A percentile compares a stretch with the other conserved stretches of the same genome.
These are phyloP conservation scores for Euphorbia tirucalli DNA, from an alignment of 345 rosid genomes.

Conservation along the genomic window DNA sequence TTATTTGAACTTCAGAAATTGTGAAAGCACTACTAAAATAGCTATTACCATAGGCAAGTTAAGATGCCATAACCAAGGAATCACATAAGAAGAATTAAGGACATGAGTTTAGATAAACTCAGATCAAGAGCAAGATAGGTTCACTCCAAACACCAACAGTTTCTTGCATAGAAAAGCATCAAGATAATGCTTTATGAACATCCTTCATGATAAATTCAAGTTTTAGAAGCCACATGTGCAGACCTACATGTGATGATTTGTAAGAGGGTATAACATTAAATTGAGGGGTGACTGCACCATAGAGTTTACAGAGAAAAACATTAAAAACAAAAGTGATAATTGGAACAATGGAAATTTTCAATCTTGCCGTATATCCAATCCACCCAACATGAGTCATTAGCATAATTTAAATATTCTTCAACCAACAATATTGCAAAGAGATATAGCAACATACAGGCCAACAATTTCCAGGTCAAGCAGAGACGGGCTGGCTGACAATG, in stretches of 20 bases:
- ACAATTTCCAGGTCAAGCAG: slow-evolving; percentile 79
- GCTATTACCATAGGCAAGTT: background rate
- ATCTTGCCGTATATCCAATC: background rate
- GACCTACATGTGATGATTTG: no score
- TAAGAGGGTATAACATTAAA: no score
- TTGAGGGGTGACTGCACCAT: no score
- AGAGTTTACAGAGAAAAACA: background rate
- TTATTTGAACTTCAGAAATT: background rate
- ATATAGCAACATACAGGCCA: slow-evolving; percentile 68
- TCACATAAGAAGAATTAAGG: background rate
- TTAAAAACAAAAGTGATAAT: background rate
- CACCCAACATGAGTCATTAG: background rate
- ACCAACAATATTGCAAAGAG: background rate
- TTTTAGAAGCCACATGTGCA: background rate
- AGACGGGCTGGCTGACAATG: slow-evolving; percentile 63
- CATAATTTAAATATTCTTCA: slow-evolving; percentile 7
- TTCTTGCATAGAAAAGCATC: background rate
- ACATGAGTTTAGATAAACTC: background rate
- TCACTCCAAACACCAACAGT: background rate
- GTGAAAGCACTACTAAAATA: background rate
- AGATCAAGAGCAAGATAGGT: background rate
- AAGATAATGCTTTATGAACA: background rate
- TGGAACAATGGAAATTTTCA: background rate
- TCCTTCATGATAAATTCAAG: background rate
- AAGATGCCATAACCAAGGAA: background rate